Evolutionary conservation across 2,329 filamentous ascomycete genomes (phyloP).

Genomic region (Fusarium anthophilum): DNA sequence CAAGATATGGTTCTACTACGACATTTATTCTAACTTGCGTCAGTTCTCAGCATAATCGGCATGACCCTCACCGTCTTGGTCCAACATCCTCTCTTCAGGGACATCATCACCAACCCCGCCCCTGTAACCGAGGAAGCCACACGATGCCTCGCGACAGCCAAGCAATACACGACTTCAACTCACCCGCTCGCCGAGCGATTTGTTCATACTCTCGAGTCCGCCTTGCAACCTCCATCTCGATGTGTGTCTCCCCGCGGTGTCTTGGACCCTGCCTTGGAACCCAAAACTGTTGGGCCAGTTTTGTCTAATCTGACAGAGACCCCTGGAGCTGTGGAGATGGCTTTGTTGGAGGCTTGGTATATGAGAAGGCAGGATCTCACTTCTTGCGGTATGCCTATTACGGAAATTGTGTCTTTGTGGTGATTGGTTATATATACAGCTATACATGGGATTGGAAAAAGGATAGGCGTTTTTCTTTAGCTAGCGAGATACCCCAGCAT

Average conservation of each 20-base stretch:
- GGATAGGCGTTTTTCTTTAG: slow-evolving; percentile 12
- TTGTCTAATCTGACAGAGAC: slow-evolving; percentile 15
- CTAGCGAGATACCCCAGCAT: slow-evolving; percentile 30
- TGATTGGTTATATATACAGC: slow-evolving; percentile 1
- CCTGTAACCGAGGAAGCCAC: slow-evolving; percentile 30
- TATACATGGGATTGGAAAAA: background rate
- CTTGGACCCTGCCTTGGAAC: slow-evolving; percentile 36
- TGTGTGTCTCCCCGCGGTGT: slow-evolving; percentile 13
- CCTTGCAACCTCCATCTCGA: slow-evolving; percentile 27
- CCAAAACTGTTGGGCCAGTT: slow-evolving; percentile 3
- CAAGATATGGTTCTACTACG: fast-evolving
- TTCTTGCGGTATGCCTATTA: slow-evolving; percentile 15
- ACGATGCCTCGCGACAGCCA: slow-evolving; percentile 36
- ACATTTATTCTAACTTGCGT: background rate
- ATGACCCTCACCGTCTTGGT: slow-evolving; percentile 38
- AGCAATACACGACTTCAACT: slow-evolving; percentile 22
- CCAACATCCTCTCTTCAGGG: slow-evolving; percentile 34
- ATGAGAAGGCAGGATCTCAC: slow-evolving; percentile 15
- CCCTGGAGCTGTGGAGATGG: slow-evolving; percentile 27
- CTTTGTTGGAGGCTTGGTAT: slow-evolving; percentile 39
- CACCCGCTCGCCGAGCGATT: slow-evolving; percentile 30
- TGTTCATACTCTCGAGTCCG: slow-evolving; percentile 24
- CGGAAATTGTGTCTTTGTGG: slow-evolving; percentile 37
- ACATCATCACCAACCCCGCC: slow-evolving; percentile 27
- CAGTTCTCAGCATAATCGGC: slow-evolving; percentile 37